Base-by-base conservation (phyloP, 148 eudicot species). In the Spergularia marina region DNA sequence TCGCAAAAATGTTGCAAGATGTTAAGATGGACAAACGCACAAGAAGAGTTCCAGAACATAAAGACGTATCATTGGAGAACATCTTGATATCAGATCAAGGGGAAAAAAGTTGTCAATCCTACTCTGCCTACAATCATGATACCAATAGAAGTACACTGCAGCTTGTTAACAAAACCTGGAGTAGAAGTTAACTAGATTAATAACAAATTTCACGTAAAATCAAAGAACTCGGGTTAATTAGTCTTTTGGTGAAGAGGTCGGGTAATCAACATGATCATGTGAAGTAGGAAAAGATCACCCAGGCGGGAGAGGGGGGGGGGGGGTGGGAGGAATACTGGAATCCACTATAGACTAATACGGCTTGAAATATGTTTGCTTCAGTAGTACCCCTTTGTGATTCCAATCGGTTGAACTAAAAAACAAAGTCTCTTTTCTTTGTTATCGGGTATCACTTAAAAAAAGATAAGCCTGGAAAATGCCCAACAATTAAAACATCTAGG, bases 401-500 rank as follows among this genome's bases (percentile, higher is more conserved):
- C 21, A n/a, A 9, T 44, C 10, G 49, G 1, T 44, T 44, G 10
- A 44, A 44, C 49, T 21, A 60, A 55, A n/a, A 4, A 60, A 23
- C 12, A 8, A 60, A 23, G 2, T 39, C 4, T 44, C 20, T n/a
- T 53, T 3, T n/a, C 51, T 25, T 74, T 10, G 30, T 10, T n/a
- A 4, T 63, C 15, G 54, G 17, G 16, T 39, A 65, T 12, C 10
- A 74, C 67, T 7, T 65, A 20, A 7, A 65, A 20, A 30, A 15
- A 7, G 20, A 30, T 63, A 17, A 62, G 15, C 30, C 39, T 0
- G 23, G 11, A 34, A 62, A 61, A 18, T 51, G 17, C 16, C 41
- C 39, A 70, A 17, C 39, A 60, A 53, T 56, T 14, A 17, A 74
- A 63, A 16, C 39, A 78, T 44, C 57, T 11, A 73, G 13, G 12